Evolutionary conservation across 345 rosid species (phyloP).

Genomic region (Citrus australasica): DNA sequence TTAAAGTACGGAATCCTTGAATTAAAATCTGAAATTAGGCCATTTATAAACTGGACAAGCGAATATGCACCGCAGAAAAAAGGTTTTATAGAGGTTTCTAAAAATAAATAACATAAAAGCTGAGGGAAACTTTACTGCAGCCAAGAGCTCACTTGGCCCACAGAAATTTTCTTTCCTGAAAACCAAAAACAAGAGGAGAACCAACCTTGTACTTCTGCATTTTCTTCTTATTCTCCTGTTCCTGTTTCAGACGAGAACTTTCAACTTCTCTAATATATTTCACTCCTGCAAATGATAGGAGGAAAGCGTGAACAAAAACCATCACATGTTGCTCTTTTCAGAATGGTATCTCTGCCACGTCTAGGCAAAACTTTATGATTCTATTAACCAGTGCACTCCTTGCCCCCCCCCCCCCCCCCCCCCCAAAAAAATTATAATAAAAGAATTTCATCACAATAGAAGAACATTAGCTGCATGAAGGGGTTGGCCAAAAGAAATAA

Average conservation of each 20-base stretch:
- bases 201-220: constrained; percentile 65
- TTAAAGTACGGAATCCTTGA: neutral
- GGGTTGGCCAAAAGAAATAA: neutral
- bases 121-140: neutral
- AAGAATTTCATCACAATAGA: neutral
- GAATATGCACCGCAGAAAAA: neutral
- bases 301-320: neutral
- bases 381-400: neutral
- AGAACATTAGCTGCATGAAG: neutral
- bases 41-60: neutral
- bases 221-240: constrained; percentile 54
- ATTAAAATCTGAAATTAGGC: neutral
- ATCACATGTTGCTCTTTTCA: neutral
- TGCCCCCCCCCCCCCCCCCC: no score
- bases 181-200: neutral
- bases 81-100: neutral
- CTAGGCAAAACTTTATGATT: constrained; percentile 1
- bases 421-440: no score
- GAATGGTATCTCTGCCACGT: neutral
- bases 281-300: constrained; percentile 26
- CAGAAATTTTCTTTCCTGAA: neutral
- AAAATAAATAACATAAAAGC: neutral
- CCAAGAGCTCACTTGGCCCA: neutral
- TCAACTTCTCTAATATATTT: constrained; percentile 43
- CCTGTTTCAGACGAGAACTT: constrained; percentile 56